These are phyloP conservation scores for Stylonectria norvegica DNA, from an alignment of 2,329 filamentous ascomycete species.

Conservation along the genomic window DNA sequence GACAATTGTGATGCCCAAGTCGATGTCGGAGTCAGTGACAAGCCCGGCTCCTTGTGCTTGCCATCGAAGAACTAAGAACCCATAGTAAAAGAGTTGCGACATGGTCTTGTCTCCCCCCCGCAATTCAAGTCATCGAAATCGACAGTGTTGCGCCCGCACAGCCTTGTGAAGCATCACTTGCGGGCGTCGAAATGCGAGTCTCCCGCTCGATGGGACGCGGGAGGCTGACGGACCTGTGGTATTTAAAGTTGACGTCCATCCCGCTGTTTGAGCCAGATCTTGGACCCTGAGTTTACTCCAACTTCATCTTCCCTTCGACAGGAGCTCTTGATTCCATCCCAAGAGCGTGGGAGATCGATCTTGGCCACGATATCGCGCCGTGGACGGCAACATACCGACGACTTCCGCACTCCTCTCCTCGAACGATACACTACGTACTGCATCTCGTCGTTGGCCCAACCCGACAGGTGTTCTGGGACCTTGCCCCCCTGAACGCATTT, in stretches of 20 bases:
- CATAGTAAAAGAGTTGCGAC: constrained; percentile 3
- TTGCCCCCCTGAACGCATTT: too few species aligned
- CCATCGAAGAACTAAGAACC: too few species aligned
- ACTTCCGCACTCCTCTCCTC: background rate
- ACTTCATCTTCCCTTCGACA: constrained; percentile 4
- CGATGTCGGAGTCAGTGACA: too few species aligned
- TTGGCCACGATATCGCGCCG: constrained; percentile 1
- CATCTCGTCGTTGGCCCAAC: too few species aligned
- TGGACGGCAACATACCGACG: constrained; percentile 1
- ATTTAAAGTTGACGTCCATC: constrained; percentile 26
- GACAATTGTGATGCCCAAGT: too few species aligned
- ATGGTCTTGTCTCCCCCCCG: constrained; percentile 9
- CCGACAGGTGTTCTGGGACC: too few species aligned
- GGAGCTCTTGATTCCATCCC: too few species aligned
- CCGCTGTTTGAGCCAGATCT: constrained; percentile 6
- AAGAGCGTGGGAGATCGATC: too few species aligned
- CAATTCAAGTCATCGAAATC: constrained; percentile 12
- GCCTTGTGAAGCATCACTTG: constrained; percentile 22
- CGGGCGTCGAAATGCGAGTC: constrained; percentile 31
- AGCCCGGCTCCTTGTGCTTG: too few species aligned
- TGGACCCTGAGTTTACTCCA: constrained; percentile 12
- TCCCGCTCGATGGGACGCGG: constrained; percentile 20
- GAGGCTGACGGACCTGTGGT: constrained; percentile 16
- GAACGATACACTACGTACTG: too few species aligned
- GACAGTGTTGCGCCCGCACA: constrained; percentile 29